Evolutionary conservation across 139 green algal species (phyloP).

Genomic region (Chlorella sp.): DNA sequence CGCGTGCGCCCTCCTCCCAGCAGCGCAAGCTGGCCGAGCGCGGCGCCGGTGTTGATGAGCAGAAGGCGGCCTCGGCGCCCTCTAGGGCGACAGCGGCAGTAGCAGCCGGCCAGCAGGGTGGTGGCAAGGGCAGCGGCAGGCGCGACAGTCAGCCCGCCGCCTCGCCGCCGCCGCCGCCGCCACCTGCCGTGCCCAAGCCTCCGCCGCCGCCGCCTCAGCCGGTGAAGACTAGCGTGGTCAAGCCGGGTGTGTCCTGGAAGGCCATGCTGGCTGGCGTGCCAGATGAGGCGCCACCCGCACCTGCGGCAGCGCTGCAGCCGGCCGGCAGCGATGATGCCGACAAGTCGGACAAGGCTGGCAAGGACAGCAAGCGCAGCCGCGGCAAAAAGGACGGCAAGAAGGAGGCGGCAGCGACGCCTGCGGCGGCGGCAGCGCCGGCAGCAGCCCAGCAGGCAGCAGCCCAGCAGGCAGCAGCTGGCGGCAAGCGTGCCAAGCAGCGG

Average conservation of each 20-base stretch:
- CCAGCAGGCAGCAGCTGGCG: background rate
- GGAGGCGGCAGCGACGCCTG: background rate
- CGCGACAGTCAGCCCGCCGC: background rate
- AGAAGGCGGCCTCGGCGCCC: background rate
- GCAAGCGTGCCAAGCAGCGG: conserved; percentile 16
- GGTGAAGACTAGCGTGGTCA: conserved; percentile 14
- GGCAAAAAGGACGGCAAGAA: conserved; percentile 25
- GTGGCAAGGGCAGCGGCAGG: background rate
- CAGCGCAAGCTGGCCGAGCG: background rate
- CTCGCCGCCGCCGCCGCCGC: background rate
- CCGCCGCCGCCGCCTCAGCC: background rate
- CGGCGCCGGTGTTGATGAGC: background rate
- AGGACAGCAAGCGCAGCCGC: background rate
- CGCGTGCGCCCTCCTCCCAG: background rate
- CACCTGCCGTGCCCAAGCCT: background rate
- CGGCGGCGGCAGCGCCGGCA: background rate
- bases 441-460: background rate
- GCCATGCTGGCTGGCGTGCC: conserved; percentile 17
- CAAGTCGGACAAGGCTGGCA: background rate
- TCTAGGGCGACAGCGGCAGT: background rate
- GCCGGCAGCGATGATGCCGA: background rate
- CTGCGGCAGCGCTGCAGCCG: background rate
- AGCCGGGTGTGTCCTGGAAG: conserved; percentile 24
- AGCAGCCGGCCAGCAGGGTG: background rate
- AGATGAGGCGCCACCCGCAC: background rate